phyloP scores from a whole-genome alignment of 768 basidiomycete genomes.

The Tephrocybe sp. region DNA sequence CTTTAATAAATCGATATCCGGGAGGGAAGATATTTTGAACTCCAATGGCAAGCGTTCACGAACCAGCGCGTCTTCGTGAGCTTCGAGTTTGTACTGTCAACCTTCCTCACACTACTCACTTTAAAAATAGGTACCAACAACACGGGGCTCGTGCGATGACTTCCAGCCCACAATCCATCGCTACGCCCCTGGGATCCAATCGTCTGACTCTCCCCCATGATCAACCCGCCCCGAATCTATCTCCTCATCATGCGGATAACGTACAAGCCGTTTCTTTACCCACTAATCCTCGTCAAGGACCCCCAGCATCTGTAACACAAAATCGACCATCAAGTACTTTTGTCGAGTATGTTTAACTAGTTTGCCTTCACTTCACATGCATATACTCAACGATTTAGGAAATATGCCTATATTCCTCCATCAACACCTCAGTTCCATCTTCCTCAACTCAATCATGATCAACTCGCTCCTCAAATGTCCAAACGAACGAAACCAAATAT shows the following conservation, averaged over 20 bases:
- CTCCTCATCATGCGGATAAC: constrained; percentile 24
- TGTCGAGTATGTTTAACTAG: constrained; percentile 27
- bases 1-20: constrained; percentile 14
- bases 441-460: constrained; percentile 41
- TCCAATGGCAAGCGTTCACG: constrained; percentile 68
- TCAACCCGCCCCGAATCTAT: constrained; percentile 50
- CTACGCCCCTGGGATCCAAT: constrained; percentile 57
- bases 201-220: constrained; percentile 68
- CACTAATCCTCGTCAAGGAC: constrained; percentile 29
- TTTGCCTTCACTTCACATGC: constrained; percentile 6
- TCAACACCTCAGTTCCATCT: constrained; percentile 40
- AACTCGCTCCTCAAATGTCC: constrained; percentile 39
- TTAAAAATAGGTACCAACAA: constrained; percentile 19
- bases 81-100: constrained; percentile 25
- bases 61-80: constrained; percentile 44
- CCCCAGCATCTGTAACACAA: constrained; percentile 8
- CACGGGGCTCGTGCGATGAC: constrained; percentile 30
- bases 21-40: constrained; percentile 43
- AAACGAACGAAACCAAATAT: constrained; percentile 30
- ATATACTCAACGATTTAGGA: constrained; percentile 40
- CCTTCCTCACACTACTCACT: constrained; percentile 6
- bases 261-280: constrained; percentile 12
- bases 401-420: constrained; percentile 64
- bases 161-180: constrained; percentile 64
- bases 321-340: constrained; percentile 39